A percentile compares a stretch with the other conserved stretches of the same genome.
These are phyloP conservation scores for Penicillium waksmanii DNA, from an alignment of 495 filamentous ascomycete genomes.

Conservation along the genomic window DNA sequence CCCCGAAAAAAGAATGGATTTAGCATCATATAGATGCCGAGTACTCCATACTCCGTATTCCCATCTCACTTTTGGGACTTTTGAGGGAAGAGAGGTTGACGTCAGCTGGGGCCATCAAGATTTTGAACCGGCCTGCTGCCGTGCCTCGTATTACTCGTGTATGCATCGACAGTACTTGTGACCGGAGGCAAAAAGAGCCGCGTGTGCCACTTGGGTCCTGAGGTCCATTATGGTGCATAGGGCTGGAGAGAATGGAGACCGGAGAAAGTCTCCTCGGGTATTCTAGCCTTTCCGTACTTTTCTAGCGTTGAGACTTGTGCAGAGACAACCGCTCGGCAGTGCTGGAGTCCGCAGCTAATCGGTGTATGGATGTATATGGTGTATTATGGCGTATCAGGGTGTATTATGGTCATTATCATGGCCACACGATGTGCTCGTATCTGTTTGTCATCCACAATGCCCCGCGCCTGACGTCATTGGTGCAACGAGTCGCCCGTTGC, in stretches of 20 bases:
- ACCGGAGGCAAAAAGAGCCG: background rate
- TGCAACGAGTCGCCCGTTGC: background rate
- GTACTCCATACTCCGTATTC: background rate
- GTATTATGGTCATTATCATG: background rate
- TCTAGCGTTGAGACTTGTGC: background rate
- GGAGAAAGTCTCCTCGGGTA: background rate
- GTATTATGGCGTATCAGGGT: background rate
- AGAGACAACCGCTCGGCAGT: too few species aligned
- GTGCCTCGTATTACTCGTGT: background rate
- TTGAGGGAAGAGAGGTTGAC: background rate
- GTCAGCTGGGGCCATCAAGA: conserved; percentile 1
- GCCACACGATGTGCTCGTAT: too few species aligned
- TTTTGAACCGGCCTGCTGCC: background rate
- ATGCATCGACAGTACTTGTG: too few species aligned
- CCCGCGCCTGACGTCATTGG: conserved; percentile 1
- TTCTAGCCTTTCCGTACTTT: background rate
- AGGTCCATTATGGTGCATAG: background rate
- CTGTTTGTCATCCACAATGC: background rate
- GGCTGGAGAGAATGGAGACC: background rate
- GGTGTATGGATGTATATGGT: too few species aligned
- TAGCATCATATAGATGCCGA: background rate
- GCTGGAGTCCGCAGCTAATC: too few species aligned
- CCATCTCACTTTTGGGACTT: too few species aligned
- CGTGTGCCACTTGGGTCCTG: background rate
- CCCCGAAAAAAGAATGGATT: background rate